Evolutionary conservation across 306 rosid species (phyloP), one percentile per base, ranked within the genome.

Genomic region (Dryas alaskensis): DNA sequence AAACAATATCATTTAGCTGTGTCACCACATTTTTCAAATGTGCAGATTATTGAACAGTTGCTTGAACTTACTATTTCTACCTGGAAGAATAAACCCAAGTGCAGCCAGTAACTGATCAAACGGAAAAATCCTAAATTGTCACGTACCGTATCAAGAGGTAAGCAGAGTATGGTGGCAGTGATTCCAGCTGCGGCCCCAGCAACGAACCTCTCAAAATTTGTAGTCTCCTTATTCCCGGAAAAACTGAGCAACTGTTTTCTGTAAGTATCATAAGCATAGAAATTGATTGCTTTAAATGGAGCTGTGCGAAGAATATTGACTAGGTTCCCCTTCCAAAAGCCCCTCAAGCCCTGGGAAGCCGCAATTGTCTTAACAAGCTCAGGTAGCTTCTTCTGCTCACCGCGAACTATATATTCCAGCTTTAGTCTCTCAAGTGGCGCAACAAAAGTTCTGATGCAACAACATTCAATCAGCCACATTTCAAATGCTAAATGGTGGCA

Each of bases 161-260:
- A 85, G 84, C 98, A 94, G 67, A 87, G 89, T 64, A 80, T 62
- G 46, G 92, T 81, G 43, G 98, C 97, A 64, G 96, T 94, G 39
- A 94, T 82, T 72, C 97, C 97, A 43, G 98, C 97, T 7, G 92
- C 94, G 69, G 98, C 98, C 73, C 97, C 98, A 49, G 98, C 97
- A 80, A 91, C 80, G 70, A 91, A 91, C 84, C 98, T 94, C 89
- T 91, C 98, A 79, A 85, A 91, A 82, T 91, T 80, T 17, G 92
- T 83, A 74, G 94, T 91, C 80, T 88, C 93, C 80, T 87, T 86
- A 70, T 87, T 87, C 19, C 92, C 93, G 0, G 90, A 89, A 64
- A 89, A 78, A 74, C 69, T 76, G 40, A 94, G 96, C 79, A 91
- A 72, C 39, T 85, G 96, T 72, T 89, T 94, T 86, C 97, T 91